Conservation (phyloP, 1,139 yeast genomes). For the Chernovozyma aurita region DNA sequence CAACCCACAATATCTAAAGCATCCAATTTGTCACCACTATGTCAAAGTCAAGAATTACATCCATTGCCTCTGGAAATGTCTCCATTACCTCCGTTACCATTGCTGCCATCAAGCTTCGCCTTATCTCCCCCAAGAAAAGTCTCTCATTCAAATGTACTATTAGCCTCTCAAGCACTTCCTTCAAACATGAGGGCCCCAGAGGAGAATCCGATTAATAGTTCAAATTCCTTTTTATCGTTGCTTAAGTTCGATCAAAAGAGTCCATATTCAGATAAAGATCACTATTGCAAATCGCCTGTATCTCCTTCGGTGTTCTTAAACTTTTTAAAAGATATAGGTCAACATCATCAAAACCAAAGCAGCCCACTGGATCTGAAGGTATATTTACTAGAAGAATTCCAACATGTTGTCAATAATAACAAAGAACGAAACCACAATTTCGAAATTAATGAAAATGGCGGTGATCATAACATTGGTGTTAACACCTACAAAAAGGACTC, state of each 20-base stretch:
- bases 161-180: too few relatives aligned
- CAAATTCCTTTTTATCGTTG: neutral
- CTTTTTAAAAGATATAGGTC: constrained; percentile 4
- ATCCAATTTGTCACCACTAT: neutral
- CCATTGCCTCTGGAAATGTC: neutral
- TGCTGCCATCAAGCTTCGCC: neutral
- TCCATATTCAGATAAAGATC: neutral
- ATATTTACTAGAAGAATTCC: neutral
- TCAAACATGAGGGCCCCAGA: too few relatives aligned
- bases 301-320: constrained; percentile 1
- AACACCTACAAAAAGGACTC: too few relatives aligned
- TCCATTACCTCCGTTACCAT: neutral
- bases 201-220: neutral
- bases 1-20: too few relatives aligned
- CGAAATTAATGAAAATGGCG: constrained; percentile 2
- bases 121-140: constrained; percentile 1
- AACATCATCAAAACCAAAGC: neutral
- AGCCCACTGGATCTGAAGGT: neutral
- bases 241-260: neutral
- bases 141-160: too few relatives aligned
- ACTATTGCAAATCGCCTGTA: neutral
- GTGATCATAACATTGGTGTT: too few relatives aligned
- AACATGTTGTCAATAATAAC: constrained; percentile 1
- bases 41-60: neutral
- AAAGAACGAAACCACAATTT: neutral